Evolutionary conservation across 176 grass and related monocot species (phyloP).

Genomic region (Chrysopogon serrulatus): DNA sequence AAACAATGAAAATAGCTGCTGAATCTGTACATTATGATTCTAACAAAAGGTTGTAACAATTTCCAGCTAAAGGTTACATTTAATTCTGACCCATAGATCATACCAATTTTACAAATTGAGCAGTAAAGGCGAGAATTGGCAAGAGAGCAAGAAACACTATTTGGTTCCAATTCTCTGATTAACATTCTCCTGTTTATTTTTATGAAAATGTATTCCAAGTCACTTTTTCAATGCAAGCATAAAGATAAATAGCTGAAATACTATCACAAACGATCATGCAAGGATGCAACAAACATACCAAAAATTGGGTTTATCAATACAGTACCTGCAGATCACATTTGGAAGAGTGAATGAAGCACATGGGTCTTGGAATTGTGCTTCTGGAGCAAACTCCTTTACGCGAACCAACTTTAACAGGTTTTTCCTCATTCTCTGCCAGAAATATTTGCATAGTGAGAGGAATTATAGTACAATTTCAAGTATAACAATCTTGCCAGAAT

Average conservation of each 20-base stretch:
- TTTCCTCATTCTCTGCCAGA: conserved; percentile 90
- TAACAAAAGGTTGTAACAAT: neutral
- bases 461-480: neutral
- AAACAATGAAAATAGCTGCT: neutral
- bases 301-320: neutral
- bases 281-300: neutral
- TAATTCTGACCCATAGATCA: neutral
- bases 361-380: conserved; percentile 82
- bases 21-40: neutral
- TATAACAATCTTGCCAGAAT: neutral
- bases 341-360: conserved; percentile 73
- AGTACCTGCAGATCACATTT: conserved; percentile 97
- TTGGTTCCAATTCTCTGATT: neutral
- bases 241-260: conserved; percentile 10
- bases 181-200: neutral
- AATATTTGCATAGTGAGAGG: conserved; percentile 16
- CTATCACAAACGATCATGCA: neutral
- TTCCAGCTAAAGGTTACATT: neutral
- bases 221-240: neutral
- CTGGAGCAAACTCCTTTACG: conserved; percentile 88
- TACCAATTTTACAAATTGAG: neutral
- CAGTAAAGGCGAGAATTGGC: neutral
- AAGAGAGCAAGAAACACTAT: neutral
- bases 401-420: conserved; percentile 88
- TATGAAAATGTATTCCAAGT: neutral